phyloP scores from a whole-genome alignment of 1,139 yeast genomes.

The Wickerhamomyces sp. region DNA sequence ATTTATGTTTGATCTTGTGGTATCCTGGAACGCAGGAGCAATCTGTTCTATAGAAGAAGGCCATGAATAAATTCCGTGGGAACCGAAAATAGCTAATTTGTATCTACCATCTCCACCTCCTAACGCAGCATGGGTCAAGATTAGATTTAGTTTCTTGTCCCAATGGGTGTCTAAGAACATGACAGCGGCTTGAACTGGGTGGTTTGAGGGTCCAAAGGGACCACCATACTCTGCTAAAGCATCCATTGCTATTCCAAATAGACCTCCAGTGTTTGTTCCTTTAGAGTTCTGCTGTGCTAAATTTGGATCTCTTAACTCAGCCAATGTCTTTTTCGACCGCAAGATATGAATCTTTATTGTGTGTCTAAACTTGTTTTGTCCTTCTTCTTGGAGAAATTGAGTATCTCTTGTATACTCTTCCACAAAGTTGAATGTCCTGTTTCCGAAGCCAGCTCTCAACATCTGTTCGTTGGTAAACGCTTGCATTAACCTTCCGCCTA shows the following conservation, averaged over 20 bases:
- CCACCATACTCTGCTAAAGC: slow-evolving; percentile 55
- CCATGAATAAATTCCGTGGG: slow-evolving; percentile 90
- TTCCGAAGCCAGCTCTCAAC: slow-evolving; percentile 74
- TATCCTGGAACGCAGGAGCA: slow-evolving; percentile 66
- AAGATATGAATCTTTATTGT: slow-evolving; percentile 78
- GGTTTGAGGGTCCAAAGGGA: slow-evolving; percentile 42
- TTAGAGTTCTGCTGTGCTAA: slow-evolving; percentile 81
- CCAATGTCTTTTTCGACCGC: slow-evolving; percentile 59
- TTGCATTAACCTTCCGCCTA: slow-evolving; percentile 88
- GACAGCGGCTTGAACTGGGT: slow-evolving; percentile 76
- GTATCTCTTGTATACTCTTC: slow-evolving; percentile 61
- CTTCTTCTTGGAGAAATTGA: slow-evolving; percentile 38
- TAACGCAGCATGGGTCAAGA: slow-evolving; percentile 87
- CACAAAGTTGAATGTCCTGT: slow-evolving; percentile 71
- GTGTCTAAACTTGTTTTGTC: slow-evolving; percentile 36
- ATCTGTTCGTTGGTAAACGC: slow-evolving; percentile 93
- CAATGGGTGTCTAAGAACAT: slow-evolving; percentile 81
- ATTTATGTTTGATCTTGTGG: slow-evolving; percentile 51
- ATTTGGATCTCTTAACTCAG: slow-evolving; percentile 72
- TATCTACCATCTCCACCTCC: slow-evolving; percentile 80
- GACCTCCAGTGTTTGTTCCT: slow-evolving; percentile 69
- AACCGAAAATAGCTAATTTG: slow-evolving; percentile 85
- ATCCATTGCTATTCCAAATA: slow-evolving; percentile 76
- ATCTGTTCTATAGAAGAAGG: slow-evolving; percentile 73
- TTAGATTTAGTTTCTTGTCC: slow-evolving; percentile 56